Evolutionary conservation across 2,329 filamentous ascomycete genomes (phyloP).

Genomic region (Cordyceps farinosa): DNA sequence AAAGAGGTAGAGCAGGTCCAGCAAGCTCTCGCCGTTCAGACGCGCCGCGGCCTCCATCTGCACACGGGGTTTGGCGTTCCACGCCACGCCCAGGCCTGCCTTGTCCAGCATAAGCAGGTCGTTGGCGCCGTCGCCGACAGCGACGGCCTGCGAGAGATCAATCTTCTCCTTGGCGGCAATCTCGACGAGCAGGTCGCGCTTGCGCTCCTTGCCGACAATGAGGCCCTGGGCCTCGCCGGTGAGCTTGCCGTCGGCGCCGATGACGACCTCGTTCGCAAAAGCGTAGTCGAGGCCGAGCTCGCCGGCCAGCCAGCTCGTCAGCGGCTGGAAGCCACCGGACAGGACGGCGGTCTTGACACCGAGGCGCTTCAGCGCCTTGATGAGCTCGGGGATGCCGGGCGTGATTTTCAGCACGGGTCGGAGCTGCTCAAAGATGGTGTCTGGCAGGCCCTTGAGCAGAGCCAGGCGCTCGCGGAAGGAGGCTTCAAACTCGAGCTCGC

Average conservation of each 20-base stretch:
- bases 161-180: constrained; percentile 68
- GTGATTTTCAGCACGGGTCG: constrained; percentile 75
- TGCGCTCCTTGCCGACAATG: constrained; percentile 74
- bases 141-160: constrained; percentile 62
- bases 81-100: constrained; percentile 74
- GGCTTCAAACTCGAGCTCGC: constrained; percentile 86
- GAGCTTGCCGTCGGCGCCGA: constrained; percentile 54
- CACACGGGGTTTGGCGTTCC: constrained; percentile 79
- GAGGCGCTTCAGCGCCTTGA: constrained; percentile 69
- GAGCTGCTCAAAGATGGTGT: constrained; percentile 73
- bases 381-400: constrained; percentile 70
- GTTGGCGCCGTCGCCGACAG: constrained; percentile 79
- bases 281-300: constrained; percentile 84
- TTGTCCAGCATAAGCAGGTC: constrained; percentile 75
- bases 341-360: constrained; percentile 87
- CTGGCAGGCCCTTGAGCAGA: constrained; percentile 76
- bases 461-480: constrained; percentile 78
- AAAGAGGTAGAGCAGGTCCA: constrained; percentile 71
- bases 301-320: constrained; percentile 80
- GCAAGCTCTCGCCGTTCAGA: constrained; percentile 66
- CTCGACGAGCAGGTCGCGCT: constrained; percentile 66
- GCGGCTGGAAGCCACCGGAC: constrained; percentile 85
- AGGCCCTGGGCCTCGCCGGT: constrained; percentile 69
- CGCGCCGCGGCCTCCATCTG: constrained; percentile 72
- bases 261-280: constrained; percentile 77